Evolutionary conservation across 73 alveolate genomes (phyloP).

Genomic region (Paraurostyla sp.): DNA sequence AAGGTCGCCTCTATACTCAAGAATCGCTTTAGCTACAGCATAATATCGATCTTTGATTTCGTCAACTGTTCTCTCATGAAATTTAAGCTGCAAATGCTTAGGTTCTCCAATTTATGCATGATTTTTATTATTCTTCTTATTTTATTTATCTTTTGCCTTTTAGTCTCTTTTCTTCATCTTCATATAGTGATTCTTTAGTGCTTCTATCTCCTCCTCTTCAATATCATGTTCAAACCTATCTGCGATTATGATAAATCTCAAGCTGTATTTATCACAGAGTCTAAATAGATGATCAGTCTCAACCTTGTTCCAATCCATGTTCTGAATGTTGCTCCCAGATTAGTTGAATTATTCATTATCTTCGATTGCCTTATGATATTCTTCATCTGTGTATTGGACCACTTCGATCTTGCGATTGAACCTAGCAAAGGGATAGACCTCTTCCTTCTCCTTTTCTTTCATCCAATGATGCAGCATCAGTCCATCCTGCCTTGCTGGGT

Average conservation of each 20-base stretch:
- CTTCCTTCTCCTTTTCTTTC: slow-evolving; percentile 86
- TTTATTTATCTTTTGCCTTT: not conserved
- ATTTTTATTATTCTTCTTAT: not conserved
- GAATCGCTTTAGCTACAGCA: slow-evolving; percentile 82
- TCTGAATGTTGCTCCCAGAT: not conserved
- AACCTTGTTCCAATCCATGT: slow-evolving; percentile 92
- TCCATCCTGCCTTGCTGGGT: slow-evolving; percentile 87
- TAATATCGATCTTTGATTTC: slow-evolving; percentile 93
- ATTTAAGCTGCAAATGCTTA: not conserved
- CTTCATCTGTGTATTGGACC: slow-evolving; percentile 85
- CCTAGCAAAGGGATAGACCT: slow-evolving; percentile 90
- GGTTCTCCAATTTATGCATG: not conserved
- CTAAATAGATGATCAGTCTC: slow-evolving; percentile 93
- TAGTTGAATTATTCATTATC: not conserved
- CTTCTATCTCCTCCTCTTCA: slow-evolving; percentile 11
- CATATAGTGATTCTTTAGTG: not conserved
- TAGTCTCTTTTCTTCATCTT: slow-evolving; percentile 63
- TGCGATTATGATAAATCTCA: slow-evolving; percentile 87
- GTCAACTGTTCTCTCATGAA: slow-evolving; percentile 87
- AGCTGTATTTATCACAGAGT: slow-evolving; percentile 83
- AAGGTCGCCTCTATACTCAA: slow-evolving; percentile 81
- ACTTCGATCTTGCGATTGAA: slow-evolving; percentile 84
- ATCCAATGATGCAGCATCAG: slow-evolving; percentile 89
- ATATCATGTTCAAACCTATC: slow-evolving; percentile 84
- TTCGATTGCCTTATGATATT: slow-evolving; percentile 78